Conservation (phyloP, 1,284 basidiomycete species). For the Chondrostereum purpureum region DNA sequence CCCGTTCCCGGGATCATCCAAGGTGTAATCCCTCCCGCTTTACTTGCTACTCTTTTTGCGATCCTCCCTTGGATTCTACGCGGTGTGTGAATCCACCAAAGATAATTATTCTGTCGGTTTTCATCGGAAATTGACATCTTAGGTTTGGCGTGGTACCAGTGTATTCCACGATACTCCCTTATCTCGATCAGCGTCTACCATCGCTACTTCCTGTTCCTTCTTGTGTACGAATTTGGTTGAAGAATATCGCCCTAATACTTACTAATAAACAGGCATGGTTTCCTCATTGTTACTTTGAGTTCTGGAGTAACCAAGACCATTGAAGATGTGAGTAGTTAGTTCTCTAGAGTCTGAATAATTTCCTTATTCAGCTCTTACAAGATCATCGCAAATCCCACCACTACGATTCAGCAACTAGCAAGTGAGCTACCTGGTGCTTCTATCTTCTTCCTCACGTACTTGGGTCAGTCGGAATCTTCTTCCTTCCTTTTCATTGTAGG, state of each 20-base stretch:
- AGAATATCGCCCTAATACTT: not conserved
- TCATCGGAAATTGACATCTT: no score
- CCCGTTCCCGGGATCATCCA: slow-evolving; percentile 61
- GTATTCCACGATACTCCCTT: slow-evolving; percentile 64
- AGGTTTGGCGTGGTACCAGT: slow-evolving; percentile 65
- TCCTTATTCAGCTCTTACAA: slow-evolving; percentile 14
- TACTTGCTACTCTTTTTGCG: slow-evolving; percentile 65
- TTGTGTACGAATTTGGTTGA: slow-evolving; percentile 44
- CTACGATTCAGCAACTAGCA: slow-evolving; percentile 47
- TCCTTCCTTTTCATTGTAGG: no score
- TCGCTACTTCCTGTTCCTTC: slow-evolving; percentile 70
- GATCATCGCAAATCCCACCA: slow-evolving; percentile 45
- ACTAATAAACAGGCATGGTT: slow-evolving; percentile 37
- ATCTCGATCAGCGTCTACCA: slow-evolving; percentile 73
- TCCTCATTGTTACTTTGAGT: slow-evolving; percentile 66
- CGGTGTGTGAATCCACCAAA: slow-evolving; percentile 29
- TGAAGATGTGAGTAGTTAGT: no score
- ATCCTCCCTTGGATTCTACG: slow-evolving; percentile 65
- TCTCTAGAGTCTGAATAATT: no score
- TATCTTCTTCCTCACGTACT: slow-evolving; percentile 77
- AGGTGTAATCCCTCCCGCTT: slow-evolving; percentile 62
- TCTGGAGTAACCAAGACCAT: slow-evolving; percentile 50
- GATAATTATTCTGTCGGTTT: not conserved
- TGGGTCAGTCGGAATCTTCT: no score
- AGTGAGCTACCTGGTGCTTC: slow-evolving; percentile 63